These are phyloP conservation scores for Candida tallmaniae DNA, from an alignment of 805 yeast genomes.

Conservation along the genomic window DNA sequence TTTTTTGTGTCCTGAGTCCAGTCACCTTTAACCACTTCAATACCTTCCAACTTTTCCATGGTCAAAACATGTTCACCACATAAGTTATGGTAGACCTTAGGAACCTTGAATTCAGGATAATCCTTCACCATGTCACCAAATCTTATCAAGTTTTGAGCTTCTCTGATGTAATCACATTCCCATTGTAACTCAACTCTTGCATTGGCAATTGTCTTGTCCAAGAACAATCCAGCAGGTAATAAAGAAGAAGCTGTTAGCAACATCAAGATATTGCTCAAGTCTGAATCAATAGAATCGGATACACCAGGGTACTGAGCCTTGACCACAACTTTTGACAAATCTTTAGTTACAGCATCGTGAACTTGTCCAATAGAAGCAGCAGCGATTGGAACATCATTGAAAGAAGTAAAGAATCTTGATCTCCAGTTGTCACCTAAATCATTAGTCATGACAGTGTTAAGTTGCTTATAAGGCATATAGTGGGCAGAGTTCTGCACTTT, in stretches of 20 bases:
- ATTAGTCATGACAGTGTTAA: slow-evolving; percentile 64
- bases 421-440: slow-evolving; percentile 85
- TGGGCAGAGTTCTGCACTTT: slow-evolving; percentile 92
- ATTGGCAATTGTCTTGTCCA: slow-evolving; percentile 88
- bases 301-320: slow-evolving; percentile 98
- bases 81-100: slow-evolving; percentile 69
- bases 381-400: slow-evolving; percentile 88
- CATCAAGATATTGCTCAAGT: slow-evolving; percentile 78
- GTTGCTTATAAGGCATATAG: slow-evolving; percentile 92
- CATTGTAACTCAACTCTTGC: slow-evolving; percentile 91
- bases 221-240: slow-evolving; percentile 85
- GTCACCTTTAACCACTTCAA: slow-evolving; percentile 71
- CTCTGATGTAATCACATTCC: slow-evolving; percentile 96
- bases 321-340: slow-evolving; percentile 76
- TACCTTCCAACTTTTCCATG: slow-evolving; percentile 84
- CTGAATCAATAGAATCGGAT: slow-evolving; percentile 88
- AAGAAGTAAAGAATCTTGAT: slow-evolving; percentile 55
- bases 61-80: slow-evolving; percentile 83
- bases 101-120: slow-evolving; percentile 69
- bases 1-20: slow-evolving; percentile 71
- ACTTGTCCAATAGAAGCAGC: slow-evolving; percentile 97
- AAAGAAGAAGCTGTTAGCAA: slow-evolving; percentile 81
- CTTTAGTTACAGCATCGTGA: slow-evolving; percentile 71
- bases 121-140: slow-evolving; percentile 56
- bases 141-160: slow-evolving; percentile 69